Evolutionary conservation across 495 filamentous ascomycete species (phyloP), one percentile per base, ranked within the genome.

Genomic region (Aspergillus incahuasiensis): DNA sequence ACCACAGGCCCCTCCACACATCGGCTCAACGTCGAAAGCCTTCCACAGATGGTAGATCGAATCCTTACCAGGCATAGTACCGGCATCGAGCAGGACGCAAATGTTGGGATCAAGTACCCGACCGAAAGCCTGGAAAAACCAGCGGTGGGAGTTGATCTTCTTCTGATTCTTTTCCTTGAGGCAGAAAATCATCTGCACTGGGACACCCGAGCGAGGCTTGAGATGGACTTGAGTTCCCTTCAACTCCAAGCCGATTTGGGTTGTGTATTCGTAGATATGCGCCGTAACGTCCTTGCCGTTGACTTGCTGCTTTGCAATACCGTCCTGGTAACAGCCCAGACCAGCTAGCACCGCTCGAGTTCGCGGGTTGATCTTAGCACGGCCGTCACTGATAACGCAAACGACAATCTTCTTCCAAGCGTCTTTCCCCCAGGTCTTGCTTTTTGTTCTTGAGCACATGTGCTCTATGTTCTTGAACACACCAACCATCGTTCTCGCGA

Each of bases 331-430:
- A 47, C 94, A 88, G 63, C 95, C 95, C 79, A 99, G 83, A 76
- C 83, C 95, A 6, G 95, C 91, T 48, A 99, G 70, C 24, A 97
- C 85, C 40, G 92, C 91, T 59, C 86, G 83, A 7, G 95, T 97
- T 49, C 95, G 80, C 1, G 90, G 86, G 68, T 97, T 96, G 71
- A 99, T 97, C 77, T 99, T 99, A 40, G 87, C 90, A 85, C 94
- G 94, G 54, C 95, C 95, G 62, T 99, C 95, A 58, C 92, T 97
- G 54, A 99, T 92, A 18, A 99, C 85, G 66, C 95, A 99, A 15
- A 99, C 95, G 12, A 99, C 95, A 58, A 99, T 95, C 77, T 97
- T 97, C 76, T 97, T 97, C 95, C 95, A 99, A 5, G 92, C 90
- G 63, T 99, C 94, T 70, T 89, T 91, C 55, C 95, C 95, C 95